phyloP scores from a whole-genome alignment of 2,329 filamentous ascomycete species.

The Paraphoma sp. region DNA sequence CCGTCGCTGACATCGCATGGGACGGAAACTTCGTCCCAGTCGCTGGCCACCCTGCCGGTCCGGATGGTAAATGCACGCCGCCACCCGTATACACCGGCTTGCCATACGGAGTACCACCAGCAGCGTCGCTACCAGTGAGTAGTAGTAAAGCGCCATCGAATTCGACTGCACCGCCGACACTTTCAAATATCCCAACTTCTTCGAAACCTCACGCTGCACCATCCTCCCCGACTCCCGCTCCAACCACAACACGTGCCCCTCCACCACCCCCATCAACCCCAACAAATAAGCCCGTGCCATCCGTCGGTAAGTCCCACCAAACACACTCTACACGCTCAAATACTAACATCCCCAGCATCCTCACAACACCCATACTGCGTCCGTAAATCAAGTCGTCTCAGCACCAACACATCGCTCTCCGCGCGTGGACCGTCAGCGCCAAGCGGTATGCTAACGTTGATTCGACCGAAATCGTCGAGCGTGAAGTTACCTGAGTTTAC shows the following conservation, averaged over 20 bases:
- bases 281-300: background rate
- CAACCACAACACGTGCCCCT: background rate
- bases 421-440: background rate
- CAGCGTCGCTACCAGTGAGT: background rate
- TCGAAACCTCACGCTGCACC: background rate
- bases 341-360: background rate
- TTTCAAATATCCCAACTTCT: background rate
- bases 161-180: background rate
- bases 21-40: conserved; percentile 11
- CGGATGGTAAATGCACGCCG: conserved; percentile 14
- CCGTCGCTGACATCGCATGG: conserved; percentile 16
- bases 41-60: conserved; percentile 10
- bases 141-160: background rate
- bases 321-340: background rate
- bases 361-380: conserved; percentile 1
- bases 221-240: background rate
- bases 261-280: background rate
- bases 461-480: background rate
- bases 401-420: background rate
- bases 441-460: background rate
- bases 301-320: background rate
- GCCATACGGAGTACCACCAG: conserved; percentile 5
- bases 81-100: conserved; percentile 11
- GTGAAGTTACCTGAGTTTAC: background rate
- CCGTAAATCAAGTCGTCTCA: background rate